Evolutionary conservation across 1,284 basidiomycete species (phyloP).

Genomic region (Ceratobasidium theobromae): DNA sequence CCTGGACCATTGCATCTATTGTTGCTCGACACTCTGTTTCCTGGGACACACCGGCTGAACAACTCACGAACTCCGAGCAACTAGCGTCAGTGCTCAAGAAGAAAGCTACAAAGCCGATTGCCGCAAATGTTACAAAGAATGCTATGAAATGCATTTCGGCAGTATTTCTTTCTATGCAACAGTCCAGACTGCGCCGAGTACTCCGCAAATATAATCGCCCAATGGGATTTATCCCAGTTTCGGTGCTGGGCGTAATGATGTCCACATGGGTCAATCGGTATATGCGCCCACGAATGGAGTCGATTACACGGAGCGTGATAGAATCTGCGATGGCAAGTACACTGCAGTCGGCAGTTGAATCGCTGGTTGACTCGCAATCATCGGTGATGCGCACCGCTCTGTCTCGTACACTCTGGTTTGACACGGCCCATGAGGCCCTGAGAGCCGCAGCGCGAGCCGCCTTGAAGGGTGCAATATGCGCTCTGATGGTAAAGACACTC

Average conservation of each 20-base stretch:
- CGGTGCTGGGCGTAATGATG: neutral
- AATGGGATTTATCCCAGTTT: constrained; percentile 22
- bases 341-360: constrained; percentile 13
- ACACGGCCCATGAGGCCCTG: constrained; percentile 15
- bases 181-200: constrained; percentile 4
- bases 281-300: constrained; percentile 29
- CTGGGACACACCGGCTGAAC: neutral
- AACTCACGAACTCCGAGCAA: neutral
- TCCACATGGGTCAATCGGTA: constrained; percentile 23
- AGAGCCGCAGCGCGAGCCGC: constrained; percentile 19
- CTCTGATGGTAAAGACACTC: constrained; percentile 19
- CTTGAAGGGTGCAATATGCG: constrained; percentile 21
- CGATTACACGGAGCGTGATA: constrained; percentile 6
- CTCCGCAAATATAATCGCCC: constrained; percentile 26
- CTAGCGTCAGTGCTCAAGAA: neutral
- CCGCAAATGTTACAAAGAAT: constrained; percentile 3
- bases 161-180: constrained; percentile 18
- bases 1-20: constrained; percentile 5
- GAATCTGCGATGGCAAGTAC: constrained; percentile 26
- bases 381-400: constrained; percentile 16
- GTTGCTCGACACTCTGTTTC: constrained; percentile 5
- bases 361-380: constrained; percentile 12
- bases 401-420: constrained; percentile 27
- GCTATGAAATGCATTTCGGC: constrained; percentile 27
- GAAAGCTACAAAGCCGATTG: constrained; percentile 18